Percentiles rank a stretch among this genome's conserved stretches.
Conservation (phyloP, 768 basidiomycete genomes). For the Tephrocybe sp. region DNA sequence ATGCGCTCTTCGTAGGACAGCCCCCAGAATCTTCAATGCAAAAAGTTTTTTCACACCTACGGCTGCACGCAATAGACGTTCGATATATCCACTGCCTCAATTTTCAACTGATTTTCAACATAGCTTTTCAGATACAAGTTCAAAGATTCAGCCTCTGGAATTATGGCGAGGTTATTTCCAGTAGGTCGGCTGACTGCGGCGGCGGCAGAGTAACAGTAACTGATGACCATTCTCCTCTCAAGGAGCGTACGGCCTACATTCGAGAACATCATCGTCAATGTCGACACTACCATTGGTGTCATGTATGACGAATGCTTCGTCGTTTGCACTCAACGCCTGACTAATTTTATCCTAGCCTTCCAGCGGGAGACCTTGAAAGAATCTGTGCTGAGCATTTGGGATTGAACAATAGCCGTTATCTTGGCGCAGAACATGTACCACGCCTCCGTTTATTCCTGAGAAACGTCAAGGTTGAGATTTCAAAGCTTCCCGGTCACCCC, state of each 20-base stretch:
- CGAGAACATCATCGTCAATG: conserved; percentile 36
- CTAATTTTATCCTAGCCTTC: conserved; percentile 21
- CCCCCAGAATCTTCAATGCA: conserved; percentile 21
- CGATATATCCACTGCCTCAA: background rate
- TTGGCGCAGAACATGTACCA: conserved; percentile 17
- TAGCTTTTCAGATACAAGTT: conserved; percentile 10
- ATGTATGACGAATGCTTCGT: conserved; percentile 27
- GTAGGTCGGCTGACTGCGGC: conserved; percentile 24
- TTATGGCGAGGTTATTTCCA: conserved; percentile 45
- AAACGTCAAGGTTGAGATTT: conserved; percentile 28
- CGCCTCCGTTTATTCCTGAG: conserved; percentile 27
- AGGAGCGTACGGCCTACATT: conserved; percentile 44
- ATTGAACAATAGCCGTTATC: conserved; percentile 15
- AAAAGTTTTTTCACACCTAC: conserved; percentile 26
- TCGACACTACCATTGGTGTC: conserved; percentile 41
- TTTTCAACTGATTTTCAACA: conserved; percentile 3
- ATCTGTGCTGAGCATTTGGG: conserved; percentile 22
- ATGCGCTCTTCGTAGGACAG: no score
- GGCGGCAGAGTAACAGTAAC: background rate
- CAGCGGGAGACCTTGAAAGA: conserved; percentile 18
- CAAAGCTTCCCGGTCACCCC: conserved; percentile 16
- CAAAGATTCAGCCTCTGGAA: conserved; percentile 29
- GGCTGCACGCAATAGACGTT: conserved; percentile 12
- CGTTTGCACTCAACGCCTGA: background rate
- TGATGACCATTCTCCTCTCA: background rate